phyloP scores from a whole-genome alignment of 257 asterid species.

The Solanum clarkiae region DNA sequence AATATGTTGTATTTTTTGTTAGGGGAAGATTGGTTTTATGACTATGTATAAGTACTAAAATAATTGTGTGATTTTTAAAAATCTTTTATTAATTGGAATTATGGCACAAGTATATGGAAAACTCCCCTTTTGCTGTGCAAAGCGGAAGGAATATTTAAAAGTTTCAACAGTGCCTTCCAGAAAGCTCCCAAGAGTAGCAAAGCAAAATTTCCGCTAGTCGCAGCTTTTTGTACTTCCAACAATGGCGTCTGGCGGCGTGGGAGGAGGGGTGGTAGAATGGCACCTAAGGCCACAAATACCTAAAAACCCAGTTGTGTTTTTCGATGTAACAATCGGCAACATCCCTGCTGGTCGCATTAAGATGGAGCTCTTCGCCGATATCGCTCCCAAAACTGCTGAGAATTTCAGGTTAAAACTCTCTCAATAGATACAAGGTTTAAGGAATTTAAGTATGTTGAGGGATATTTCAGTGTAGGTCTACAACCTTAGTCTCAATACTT shows the following conservation, averaged over 20 bases:
- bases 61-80: background rate
- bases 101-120: background rate
- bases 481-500: background rate
- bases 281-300: conserved; percentile 92
- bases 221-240: background rate
- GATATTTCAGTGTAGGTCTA: background rate
- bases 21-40: background rate
- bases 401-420: conserved; percentile 52
- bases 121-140: background rate
- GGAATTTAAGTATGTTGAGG: background rate
- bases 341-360: conserved; percentile 94
- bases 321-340: conserved; percentile 76
- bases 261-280: conserved; percentile 64
- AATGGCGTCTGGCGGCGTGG: conserved; percentile 20
- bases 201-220: background rate
- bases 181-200: background rate
- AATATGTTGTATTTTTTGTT: too few relatives aligned
- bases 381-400: conserved; percentile 84
- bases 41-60: background rate
- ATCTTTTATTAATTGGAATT: too few relatives aligned
- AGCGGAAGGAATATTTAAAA: background rate
- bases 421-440: background rate
- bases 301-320: conserved; percentile 83
- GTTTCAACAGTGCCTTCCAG: background rate
- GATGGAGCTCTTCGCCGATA: conserved; percentile 97